These are phyloP conservation scores for Aureobasidium sp. DNA, from an alignment of 2,329 filamentous ascomycete genomes.

Conservation along the genomic window DNA sequence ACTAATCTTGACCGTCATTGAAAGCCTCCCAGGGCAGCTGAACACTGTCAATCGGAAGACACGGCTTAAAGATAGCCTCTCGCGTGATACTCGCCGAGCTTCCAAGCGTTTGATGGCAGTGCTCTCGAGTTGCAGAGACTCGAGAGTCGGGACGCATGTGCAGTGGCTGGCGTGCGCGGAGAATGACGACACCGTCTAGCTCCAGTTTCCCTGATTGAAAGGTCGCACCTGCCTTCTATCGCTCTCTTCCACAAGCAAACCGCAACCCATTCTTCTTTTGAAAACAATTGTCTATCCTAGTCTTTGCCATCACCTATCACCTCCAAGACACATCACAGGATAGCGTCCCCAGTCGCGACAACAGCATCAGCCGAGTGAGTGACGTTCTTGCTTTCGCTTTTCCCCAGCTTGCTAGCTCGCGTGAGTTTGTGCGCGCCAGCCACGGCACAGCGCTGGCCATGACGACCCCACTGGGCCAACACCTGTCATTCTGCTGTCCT, in stretches of 20 bases:
- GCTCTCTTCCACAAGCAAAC: not conserved
- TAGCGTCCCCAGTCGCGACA: not conserved
- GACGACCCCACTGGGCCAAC: slow-evolving; percentile 14
- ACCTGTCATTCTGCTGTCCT: slow-evolving; percentile 10
- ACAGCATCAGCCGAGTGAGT: slow-evolving; percentile 1
- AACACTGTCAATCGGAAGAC: too few relatives aligned
- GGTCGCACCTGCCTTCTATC: not conserved
- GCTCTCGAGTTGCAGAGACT: not conserved
- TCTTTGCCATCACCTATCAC: not conserved
- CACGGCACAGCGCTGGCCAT: slow-evolving; percentile 12
- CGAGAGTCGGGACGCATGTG: not conserved
- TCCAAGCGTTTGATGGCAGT: not conserved
- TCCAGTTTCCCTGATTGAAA: not conserved
- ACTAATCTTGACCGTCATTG: not conserved
- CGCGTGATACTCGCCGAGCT: not conserved
- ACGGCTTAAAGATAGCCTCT: not conserved
- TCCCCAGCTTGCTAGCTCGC: slow-evolving; percentile 10
- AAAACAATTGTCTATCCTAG: not conserved
- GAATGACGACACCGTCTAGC: not conserved
- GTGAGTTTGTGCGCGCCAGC: slow-evolving; percentile 12
- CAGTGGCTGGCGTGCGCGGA: not conserved
- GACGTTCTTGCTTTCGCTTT: not conserved
- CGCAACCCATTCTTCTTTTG: not conserved
- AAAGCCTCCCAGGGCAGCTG: not conserved
- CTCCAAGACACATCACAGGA: not conserved